phyloP scores from a whole-genome alignment of 2,329 filamentous ascomycete genomes.

The Blastomyces parvus region DNA sequence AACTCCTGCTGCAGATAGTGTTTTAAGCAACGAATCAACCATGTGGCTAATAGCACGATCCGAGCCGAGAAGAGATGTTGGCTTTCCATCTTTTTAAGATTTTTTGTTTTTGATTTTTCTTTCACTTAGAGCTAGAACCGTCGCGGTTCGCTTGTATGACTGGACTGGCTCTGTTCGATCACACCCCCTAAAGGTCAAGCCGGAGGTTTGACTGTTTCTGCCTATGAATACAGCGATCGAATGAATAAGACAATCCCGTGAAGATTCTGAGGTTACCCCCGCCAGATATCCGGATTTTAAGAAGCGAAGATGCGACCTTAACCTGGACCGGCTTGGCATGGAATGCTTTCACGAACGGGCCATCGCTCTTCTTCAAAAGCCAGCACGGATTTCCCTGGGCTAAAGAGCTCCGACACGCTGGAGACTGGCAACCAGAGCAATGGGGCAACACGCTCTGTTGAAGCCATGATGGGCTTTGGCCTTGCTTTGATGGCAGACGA shows the following conservation, averaged over 20 bases:
- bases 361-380: no score
- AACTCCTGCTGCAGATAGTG: not conserved
- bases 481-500: not conserved
- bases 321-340: no score
- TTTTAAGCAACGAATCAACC: not conserved
- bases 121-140: no score
- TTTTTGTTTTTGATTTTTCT: not conserved
- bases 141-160: no score
- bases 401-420: no score
- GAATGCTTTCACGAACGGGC: no score
- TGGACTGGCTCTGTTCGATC: no score
- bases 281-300: no score
- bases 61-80: not conserved
- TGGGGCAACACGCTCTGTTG: not conserved
- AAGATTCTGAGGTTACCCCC: no score
- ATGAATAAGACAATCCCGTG: not conserved
- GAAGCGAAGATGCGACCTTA: no score
- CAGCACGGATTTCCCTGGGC: no score
- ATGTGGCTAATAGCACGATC: not conserved
- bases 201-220: not conserved
- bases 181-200: not conserved
- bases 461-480: not conserved
- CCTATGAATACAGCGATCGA: not conserved
- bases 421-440: not conserved
- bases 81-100: not conserved